These are phyloP conservation scores for Acanthamoeba lugdunensis DNA, from an alignment of 208 protist genomes.

Conservation along the genomic window DNA sequence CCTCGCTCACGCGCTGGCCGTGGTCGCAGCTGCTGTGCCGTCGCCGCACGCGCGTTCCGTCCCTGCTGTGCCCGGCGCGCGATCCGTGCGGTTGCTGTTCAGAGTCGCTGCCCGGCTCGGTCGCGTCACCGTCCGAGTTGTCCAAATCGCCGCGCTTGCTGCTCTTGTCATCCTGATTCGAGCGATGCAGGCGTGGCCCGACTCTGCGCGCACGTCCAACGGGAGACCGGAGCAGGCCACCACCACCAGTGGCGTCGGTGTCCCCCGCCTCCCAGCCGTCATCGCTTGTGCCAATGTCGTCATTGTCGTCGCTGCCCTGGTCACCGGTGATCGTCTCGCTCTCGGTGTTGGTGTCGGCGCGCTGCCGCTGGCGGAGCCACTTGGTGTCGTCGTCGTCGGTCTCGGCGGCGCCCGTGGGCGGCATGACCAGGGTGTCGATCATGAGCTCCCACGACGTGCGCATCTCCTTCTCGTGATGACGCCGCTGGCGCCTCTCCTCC, in stretches of 20 bases:
- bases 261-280: background rate
- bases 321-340: background rate
- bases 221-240: background rate
- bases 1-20: background rate
- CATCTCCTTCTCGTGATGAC: conserved; percentile 31
- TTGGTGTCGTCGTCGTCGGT: background rate
- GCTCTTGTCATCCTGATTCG: background rate
- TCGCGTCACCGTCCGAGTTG: background rate
- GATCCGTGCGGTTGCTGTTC: background rate
- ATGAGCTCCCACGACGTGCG: conserved; percentile 54
- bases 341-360: background rate
- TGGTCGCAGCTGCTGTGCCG: conserved; percentile 15
- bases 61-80: background rate
- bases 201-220: no score
- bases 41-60: background rate
- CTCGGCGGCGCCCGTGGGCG: background rate
- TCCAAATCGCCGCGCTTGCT: background rate
- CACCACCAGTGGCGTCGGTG: background rate
- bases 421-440: conserved; percentile 35
- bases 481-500: background rate
- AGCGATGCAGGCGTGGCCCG: background rate
- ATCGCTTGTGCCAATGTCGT: background rate
- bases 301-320: background rate
- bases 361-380: background rate
- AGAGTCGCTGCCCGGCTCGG: background rate